A percentile compares a stretch with the other conserved stretches of the same genome.
These are phyloP conservation scores for Malus hybrid DNA, from an alignment of 331 rosid genomes.

Conservation along the genomic window DNA sequence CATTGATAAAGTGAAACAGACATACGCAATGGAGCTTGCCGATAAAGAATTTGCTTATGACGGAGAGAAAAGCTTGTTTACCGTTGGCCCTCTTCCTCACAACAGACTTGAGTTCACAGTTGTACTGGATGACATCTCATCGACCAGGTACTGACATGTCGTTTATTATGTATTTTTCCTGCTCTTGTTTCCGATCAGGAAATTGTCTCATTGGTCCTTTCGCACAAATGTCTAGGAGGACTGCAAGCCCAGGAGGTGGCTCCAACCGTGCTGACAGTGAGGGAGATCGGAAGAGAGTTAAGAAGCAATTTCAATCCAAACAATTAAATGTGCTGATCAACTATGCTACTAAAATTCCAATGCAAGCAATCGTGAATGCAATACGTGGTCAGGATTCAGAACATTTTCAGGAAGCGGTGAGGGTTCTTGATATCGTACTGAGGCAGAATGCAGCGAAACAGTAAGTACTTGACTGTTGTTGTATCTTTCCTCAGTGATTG, in stretches of 20 bases:
- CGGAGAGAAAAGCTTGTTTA: slow-evolving; percentile 76
- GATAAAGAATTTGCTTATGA: slow-evolving; percentile 80
- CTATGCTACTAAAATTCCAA: slow-evolving; percentile 68
- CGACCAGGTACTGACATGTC: slow-evolving; percentile 37
- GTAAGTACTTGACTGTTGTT: slow-evolving; percentile 25
- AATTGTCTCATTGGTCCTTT: neutral
- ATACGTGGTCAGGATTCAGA: slow-evolving; percentile 72
- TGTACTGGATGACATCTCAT: slow-evolving; percentile 57
- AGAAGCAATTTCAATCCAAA: slow-evolving; percentile 48
- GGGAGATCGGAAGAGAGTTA: slow-evolving; percentile 53
- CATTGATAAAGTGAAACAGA: slow-evolving; percentile 65
- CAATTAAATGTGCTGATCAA: slow-evolving; percentile 60
- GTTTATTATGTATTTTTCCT: neutral
- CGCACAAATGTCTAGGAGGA: slow-evolving; percentile 20
- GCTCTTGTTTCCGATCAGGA: neutral
- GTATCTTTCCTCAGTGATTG: neutral
- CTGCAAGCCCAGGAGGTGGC: slow-evolving; percentile 38
- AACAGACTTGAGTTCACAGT: slow-evolving; percentile 74
- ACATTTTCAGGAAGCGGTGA: slow-evolving; percentile 66
- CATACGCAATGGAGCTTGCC: slow-evolving; percentile 48
- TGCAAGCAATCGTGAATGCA: slow-evolving; percentile 68
- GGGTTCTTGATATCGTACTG: slow-evolving; percentile 72
- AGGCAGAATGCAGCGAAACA: slow-evolving; percentile 87
- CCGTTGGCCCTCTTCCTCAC: slow-evolving; percentile 71
- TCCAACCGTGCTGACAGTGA: slow-evolving; percentile 43